Evolutionary conservation across 257 asterid genomes (phyloP), one percentile per base, ranked within the genome.

Genomic region (Nicotiana otophora): DNA sequence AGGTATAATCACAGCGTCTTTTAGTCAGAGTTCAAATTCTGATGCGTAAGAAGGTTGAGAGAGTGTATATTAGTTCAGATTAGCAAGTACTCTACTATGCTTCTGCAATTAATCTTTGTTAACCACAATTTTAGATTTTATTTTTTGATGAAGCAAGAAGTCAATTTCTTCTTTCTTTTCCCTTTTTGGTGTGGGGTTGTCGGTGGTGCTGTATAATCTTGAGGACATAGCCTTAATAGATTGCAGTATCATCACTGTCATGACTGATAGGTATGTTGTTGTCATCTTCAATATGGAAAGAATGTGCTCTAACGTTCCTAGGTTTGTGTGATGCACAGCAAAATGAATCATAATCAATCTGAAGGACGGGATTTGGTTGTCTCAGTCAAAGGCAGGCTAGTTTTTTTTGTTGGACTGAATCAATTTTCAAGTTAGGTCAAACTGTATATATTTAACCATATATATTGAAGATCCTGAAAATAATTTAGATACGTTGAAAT

Each of bases 1-100:
- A 96, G 99, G 99, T 95, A 86, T 67, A 77, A 60, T 80, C 58
- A 77, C 66, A 46, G 3, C 7, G 12, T 74, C 60, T 14, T 14
- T 46, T 48, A 74, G 8, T 74, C 8, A 46, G 61, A 48, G 42
- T 26, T 74, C 39, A 72, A 74, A 48, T 48, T 74, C 62, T 74
- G 42, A 74, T 48, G 61, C 12, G 23, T 72, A 23, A 31, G 33
- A 66, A 5, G 17, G 9, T 72, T 72, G 53, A n/a, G 16, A 34
- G 20, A 12, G 26, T 23, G 23, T 33, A 23, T 48, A 48, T 46
- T 11, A 74, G 62, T 74, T 42, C 51, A 26, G 80, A 74, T 48
- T 20, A 48, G 80, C 42, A 46, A 48, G 80, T 23, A 23, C 23
- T 74, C 39, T 14, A 28, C 62, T 74, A 48, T 74, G 61, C 48